These are phyloP conservation scores for Penicillium sp. DNA, from an alignment of 2,329 filamentous ascomycete genomes.

Conservation along the genomic window DNA sequence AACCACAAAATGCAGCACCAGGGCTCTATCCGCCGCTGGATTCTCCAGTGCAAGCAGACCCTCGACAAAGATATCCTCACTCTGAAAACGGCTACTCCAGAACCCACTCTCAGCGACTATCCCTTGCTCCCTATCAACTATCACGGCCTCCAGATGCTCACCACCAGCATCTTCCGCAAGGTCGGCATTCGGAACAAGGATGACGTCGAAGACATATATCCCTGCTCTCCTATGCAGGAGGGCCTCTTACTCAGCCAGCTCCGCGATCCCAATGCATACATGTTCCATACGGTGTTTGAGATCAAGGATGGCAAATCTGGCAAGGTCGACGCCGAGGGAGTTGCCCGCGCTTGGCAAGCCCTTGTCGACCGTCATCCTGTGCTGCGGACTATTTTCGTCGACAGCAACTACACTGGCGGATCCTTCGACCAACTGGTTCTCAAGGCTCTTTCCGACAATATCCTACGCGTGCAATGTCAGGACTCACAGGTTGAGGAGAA, in stretches of 20 bases:
- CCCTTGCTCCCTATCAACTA: constrained; percentile 46
- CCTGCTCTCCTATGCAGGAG: constrained; percentile 38
- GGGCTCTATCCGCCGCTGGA: constrained; percentile 43
- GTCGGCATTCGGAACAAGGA: constrained; percentile 32
- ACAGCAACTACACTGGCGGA: constrained; percentile 33
- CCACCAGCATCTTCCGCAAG: constrained; percentile 34
- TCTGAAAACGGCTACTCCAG: constrained; percentile 26
- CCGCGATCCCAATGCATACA: constrained; percentile 35
- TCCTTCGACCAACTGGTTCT: constrained; percentile 40
- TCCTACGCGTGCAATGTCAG: constrained; percentile 30
- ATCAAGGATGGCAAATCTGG: constrained; percentile 22
- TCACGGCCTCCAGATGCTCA: constrained; percentile 37
- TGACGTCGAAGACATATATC: constrained; percentile 36
- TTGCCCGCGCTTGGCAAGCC: constrained; percentile 34
- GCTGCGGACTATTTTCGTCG: constrained; percentile 35
- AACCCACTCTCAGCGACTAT: constrained; percentile 43
- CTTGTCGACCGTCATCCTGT: constrained; percentile 35
- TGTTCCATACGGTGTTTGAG: constrained; percentile 38
- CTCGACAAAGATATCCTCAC: constrained; percentile 32
- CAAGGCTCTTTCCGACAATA: constrained; percentile 23
- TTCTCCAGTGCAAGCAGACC: constrained; percentile 38
- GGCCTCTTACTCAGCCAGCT: constrained; percentile 39
- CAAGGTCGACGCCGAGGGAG: constrained; percentile 25
- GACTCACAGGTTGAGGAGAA: constrained; percentile 28
- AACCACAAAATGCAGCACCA: constrained; percentile 49